Percentiles rank a stretch among this genome's conserved stretches.
Conservation (phyloP, 108 stramenopile genomes). For the Cyclotella atomus region DNA sequence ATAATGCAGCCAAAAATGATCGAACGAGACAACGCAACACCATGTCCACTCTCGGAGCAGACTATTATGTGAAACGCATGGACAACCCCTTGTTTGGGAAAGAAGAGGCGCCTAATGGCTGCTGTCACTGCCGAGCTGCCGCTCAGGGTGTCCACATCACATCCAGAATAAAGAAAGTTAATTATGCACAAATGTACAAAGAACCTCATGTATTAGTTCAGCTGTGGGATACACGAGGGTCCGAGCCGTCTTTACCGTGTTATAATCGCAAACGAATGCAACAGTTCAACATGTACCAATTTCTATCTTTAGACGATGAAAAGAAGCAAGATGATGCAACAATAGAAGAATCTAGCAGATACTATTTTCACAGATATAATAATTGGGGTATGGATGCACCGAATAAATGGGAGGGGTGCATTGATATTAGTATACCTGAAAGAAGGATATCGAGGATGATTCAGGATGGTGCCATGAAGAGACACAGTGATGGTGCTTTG, state of each 20-base stretch:
- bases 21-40: conserved; percentile 10
- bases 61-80: conserved; percentile 46
- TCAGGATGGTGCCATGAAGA: neutral
- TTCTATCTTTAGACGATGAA: conserved; percentile 15
- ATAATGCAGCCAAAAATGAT: conserved; percentile 57
- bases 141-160: neutral
- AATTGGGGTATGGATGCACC: conserved; percentile 20
- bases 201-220: conserved; percentile 47
- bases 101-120: neutral
- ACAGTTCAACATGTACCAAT: conserved; percentile 28
- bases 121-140: neutral
- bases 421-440: neutral
- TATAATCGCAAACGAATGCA: conserved; percentile 7
- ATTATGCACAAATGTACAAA: neutral
- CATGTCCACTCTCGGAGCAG: conserved; percentile 38
- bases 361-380: conserved; percentile 27
- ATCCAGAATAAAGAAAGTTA: neutral
- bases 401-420: too few species aligned
- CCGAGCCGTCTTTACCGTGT: conserved; percentile 49
- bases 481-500: too few species aligned
- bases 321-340: neutral
- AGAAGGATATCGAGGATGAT: neutral
- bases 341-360: neutral
- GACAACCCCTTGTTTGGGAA: conserved; percentile 20
- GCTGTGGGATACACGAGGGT: conserved; percentile 84